Base-by-base conservation (phyloP, 169 alveolate genomes). In the Miamiensis avidus region DNA sequence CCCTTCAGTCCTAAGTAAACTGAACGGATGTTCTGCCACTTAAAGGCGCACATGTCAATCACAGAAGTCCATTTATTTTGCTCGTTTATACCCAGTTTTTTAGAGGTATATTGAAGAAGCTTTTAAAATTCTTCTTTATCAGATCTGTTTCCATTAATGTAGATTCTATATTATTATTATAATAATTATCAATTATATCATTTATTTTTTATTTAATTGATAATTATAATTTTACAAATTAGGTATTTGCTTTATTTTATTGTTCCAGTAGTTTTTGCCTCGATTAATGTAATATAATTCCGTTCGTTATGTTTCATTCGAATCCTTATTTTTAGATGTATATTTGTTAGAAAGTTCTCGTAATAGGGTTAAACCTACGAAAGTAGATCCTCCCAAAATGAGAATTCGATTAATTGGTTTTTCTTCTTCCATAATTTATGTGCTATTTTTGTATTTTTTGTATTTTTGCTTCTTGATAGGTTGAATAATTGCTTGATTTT, bases 321-420 rank as follows among this genome's bases (percentile, higher is more conserved):
- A 30, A 33, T 75, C 20, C 20, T 49, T 4, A 49, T 49, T 49
- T 11, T 49, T 49, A 11, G 4, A 20, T 11, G 69, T 49, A 20
- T 49, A 49, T 49, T 34, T 49, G 20, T 79, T 32, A 25, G 93
- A 78, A 1, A 91, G 82, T n/a, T 33, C 74, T 25, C 73, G 25
- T 0, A 91, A n/a, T 33, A 91, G 75, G 49, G 84, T 73, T 31
- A 87, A 74, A 29, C 94, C 94, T 92, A 91, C 88, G 72, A 91
- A 91, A 32, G 92, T 84, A 6, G 94, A 91, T 28, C 94, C 94
- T 4, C 94, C 94, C 33, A 91, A 83, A 69, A 91, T 65, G 29
- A 91, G 74, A 33, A 88, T 75, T 49, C 69, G 4, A 11, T 49
- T 11, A 49, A 49, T 49, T 49, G 4, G 20, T 49, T 49, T 49